Evolutionary conservation across 495 filamentous ascomycete species (phyloP).

Genomic region (Amphirosellinia nigrospora): DNA sequence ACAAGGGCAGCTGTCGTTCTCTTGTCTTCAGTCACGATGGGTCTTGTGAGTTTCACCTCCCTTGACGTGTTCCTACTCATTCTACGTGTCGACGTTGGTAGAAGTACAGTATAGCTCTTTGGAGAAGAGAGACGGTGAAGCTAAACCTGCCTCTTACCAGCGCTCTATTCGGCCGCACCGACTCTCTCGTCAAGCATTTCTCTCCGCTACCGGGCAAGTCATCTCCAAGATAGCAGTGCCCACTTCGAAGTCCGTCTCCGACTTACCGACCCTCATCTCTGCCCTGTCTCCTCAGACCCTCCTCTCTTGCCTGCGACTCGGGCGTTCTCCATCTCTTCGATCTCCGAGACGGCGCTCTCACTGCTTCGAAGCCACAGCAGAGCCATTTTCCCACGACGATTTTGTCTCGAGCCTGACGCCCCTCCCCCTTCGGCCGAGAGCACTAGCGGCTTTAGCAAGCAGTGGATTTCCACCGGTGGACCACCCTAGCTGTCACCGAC

Average conservation of each 20-base stretch:
- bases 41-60: constrained; percentile 47
- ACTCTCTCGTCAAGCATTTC: constrained; percentile 88
- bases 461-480: constrained; percentile 94
- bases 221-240: constrained; percentile 75
- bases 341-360: constrained; percentile 70
- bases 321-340: constrained; percentile 90
- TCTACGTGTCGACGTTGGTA: background rate
- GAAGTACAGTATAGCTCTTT: background rate
- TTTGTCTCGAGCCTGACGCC: constrained; percentile 90
- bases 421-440: constrained; percentile 77
- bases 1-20: constrained; percentile 89
- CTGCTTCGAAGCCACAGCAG: constrained; percentile 67
- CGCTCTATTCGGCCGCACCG: constrained; percentile 85
- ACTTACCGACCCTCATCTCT: constrained; percentile 79
- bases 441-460: constrained; percentile 85
- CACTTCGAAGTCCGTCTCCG: constrained; percentile 48
- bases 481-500: constrained; percentile 87
- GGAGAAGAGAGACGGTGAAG: background rate
- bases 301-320: constrained; percentile 87
- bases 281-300: constrained; percentile 85
- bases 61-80: background rate
- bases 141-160: constrained; percentile 41
- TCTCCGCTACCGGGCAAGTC: constrained; percentile 78
- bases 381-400: constrained; percentile 85
- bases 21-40: constrained; percentile 81